These are phyloP conservation scores for Claviceps africana DNA, from an alignment of 2,329 filamentous ascomycete genomes.

Conservation along the genomic window DNA sequence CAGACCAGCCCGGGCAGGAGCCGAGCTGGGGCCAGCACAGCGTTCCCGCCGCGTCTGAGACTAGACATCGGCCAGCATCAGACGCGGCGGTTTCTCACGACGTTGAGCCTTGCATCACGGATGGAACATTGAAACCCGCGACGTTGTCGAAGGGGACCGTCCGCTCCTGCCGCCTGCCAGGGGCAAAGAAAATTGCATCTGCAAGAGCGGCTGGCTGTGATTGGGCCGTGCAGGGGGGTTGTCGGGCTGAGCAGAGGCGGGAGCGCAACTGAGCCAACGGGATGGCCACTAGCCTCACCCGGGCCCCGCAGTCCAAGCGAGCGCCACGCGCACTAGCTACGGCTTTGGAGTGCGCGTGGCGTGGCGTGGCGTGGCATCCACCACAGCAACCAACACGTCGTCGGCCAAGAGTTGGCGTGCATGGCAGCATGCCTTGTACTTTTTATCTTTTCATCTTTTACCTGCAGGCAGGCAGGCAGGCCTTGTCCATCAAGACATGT, in stretches of 20 bases:
- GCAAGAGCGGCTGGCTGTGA: slow-evolving; percentile 1
- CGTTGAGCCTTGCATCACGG: neutral
- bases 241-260: neutral
- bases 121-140: neutral
- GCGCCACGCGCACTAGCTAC: too few relatives aligned
- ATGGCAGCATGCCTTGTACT: too few relatives aligned
- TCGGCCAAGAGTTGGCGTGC: neutral
- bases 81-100: neutral
- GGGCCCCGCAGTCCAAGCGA: too few relatives aligned
- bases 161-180: neutral
- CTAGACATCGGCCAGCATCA: too few relatives aligned
- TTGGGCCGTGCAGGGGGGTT: slow-evolving; percentile 5
- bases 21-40: neutral
- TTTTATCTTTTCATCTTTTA: too few relatives aligned
- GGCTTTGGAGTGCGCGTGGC: too few relatives aligned
- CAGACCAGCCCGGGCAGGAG: too few relatives aligned
- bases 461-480: too few relatives aligned
- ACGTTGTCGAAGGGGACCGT: neutral
- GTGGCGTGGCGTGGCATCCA: neutral
- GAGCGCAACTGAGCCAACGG: neutral
- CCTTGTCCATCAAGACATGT: too few relatives aligned
- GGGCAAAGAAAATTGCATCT: slow-evolving; percentile 8
- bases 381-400: neutral
- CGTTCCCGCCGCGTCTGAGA: neutral
- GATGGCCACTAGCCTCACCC: neutral